phyloP scores from a whole-genome alignment of 2,329 filamentous ascomycete species.

The Fusarium duplospermum region DNA sequence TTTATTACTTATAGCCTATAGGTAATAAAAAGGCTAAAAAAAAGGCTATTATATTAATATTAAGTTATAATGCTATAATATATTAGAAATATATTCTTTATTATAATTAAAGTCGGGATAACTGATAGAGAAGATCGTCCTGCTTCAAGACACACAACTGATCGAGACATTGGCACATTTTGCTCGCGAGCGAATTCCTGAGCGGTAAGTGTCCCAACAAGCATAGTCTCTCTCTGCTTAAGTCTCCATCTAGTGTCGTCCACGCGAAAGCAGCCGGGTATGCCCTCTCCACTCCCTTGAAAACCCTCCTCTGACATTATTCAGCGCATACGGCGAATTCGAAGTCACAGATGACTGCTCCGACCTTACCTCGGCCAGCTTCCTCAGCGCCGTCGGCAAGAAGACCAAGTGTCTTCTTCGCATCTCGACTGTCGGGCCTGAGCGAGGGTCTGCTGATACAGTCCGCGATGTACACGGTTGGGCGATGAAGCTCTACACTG shows the following conservation, averaged over 20 bases:
- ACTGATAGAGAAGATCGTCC: too few relatives aligned
- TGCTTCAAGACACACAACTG: conserved; percentile 74
- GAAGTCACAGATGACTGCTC: conserved; percentile 69
- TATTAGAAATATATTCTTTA: too few relatives aligned
- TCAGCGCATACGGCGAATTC: conserved; percentile 66
- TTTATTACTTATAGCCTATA: too few relatives aligned
- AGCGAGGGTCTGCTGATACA: conserved; percentile 73
- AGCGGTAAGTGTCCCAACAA: conserved; percentile 47
- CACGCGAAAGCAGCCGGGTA: neutral
- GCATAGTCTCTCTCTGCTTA: neutral
- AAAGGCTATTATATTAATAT: too few relatives aligned
- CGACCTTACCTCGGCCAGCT: conserved; percentile 65
- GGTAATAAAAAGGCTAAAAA: too few relatives aligned
- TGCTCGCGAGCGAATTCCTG: conserved; percentile 63
- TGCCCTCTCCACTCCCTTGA: neutral
- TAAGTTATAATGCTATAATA: too few relatives aligned
- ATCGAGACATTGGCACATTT: conserved; percentile 71
- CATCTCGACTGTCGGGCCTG: conserved; percentile 79
- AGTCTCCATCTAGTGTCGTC: neutral
- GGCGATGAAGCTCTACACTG: conserved; percentile 69
- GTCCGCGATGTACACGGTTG: conserved; percentile 78
- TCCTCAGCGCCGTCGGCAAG: conserved; percentile 65
- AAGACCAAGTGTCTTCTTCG: conserved; percentile 70
- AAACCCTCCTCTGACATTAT: conserved; percentile 1
- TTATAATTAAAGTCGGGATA: too few relatives aligned